Conservation (phyloP, 1,284 basidiomycete genomes). For the Leucoagaricus sp. region DNA sequence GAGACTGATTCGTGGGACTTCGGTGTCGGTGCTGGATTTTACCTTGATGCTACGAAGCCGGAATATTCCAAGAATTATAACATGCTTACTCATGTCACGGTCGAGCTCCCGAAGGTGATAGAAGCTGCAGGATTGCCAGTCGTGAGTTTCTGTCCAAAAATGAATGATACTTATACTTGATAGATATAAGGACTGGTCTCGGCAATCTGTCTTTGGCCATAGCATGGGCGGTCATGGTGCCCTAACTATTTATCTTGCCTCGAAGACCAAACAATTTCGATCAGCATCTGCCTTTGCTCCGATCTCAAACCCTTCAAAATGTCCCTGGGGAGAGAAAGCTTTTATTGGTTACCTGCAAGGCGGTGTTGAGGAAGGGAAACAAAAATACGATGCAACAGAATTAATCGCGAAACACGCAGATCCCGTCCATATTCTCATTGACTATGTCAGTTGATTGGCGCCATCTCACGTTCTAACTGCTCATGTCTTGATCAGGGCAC, state of each 20-base stretch:
- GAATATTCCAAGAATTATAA: slow-evolving; percentile 87
- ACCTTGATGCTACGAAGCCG: slow-evolving; percentile 84
- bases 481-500: slow-evolving; percentile 59
- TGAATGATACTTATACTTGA: not conserved
- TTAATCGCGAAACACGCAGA: slow-evolving; percentile 70
- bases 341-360: slow-evolving; percentile 88
- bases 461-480: not conserved
- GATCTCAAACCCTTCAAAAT: slow-evolving; percentile 85
- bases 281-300: slow-evolving; percentile 95
- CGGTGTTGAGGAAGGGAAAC: slow-evolving; percentile 76
- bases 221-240: slow-evolving; percentile 96
- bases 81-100: slow-evolving; percentile 84
- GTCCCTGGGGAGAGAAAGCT: slow-evolving; percentile 93
- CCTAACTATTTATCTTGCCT: slow-evolving; percentile 86
- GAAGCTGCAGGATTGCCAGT: slow-evolving; percentile 67
- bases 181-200: slow-evolving; percentile 57
- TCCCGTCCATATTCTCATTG: slow-evolving; percentile 80
- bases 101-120: slow-evolving; percentile 82
- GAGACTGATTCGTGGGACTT: slow-evolving; percentile 93
- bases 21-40: slow-evolving; percentile 94
- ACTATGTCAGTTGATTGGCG: slow-evolving; percentile 62
- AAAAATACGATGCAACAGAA: slow-evolving; percentile 83
- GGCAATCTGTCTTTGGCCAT: slow-evolving; percentile 84
- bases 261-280: slow-evolving; percentile 70
- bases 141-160: slow-evolving; percentile 38